Conservation (phyloP, 495 filamentous ascomycete genomes). For the Aspergillus avenaceus region DNA sequence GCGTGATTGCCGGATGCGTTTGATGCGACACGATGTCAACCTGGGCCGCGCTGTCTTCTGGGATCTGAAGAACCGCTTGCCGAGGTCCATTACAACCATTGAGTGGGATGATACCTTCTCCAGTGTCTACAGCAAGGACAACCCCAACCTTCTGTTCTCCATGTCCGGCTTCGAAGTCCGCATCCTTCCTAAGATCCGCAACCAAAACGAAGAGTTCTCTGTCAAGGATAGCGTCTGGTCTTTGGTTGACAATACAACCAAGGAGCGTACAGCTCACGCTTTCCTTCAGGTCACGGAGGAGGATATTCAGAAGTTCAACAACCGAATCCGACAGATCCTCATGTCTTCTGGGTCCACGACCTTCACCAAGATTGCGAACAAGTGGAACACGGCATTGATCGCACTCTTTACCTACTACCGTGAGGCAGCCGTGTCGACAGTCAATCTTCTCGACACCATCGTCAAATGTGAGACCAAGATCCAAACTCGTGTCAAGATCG, state of each 20-base stretch:
- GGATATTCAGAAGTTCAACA: constrained; percentile 99
- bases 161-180: constrained; percentile 99
- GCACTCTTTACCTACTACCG: constrained; percentile 99
- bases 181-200: constrained; percentile 92
- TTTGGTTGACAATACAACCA: constrained; percentile 89
- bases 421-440: constrained; percentile 96
- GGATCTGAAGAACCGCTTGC: constrained; percentile 97
- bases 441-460: constrained; percentile 93
- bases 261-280: constrained; percentile 95
- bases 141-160: constrained; percentile 94
- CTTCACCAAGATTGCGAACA: constrained; percentile 99
- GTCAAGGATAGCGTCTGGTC: constrained; percentile 99
- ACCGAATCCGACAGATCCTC: constrained; percentile 95
- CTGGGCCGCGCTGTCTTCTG: constrained; percentile 97
- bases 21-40: constrained; percentile 99
- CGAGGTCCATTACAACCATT: constrained; percentile 90
- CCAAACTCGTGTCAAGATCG: constrained; percentile 98
- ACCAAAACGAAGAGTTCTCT: constrained; percentile 92
- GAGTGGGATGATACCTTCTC: constrained; percentile 99
- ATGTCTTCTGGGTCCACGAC: constrained; percentile 99
- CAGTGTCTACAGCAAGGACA: constrained; percentile 98
- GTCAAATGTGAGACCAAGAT: constrained; percentile 99
- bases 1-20: constrained; percentile 90
- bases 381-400: constrained; percentile 98
- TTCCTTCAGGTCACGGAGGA: constrained; percentile 98